Evolutionary conservation across 2,329 filamentous ascomycete genomes (phyloP), one percentile per base, ranked within the genome.

Genomic region (Diaporthe sp.): DNA sequence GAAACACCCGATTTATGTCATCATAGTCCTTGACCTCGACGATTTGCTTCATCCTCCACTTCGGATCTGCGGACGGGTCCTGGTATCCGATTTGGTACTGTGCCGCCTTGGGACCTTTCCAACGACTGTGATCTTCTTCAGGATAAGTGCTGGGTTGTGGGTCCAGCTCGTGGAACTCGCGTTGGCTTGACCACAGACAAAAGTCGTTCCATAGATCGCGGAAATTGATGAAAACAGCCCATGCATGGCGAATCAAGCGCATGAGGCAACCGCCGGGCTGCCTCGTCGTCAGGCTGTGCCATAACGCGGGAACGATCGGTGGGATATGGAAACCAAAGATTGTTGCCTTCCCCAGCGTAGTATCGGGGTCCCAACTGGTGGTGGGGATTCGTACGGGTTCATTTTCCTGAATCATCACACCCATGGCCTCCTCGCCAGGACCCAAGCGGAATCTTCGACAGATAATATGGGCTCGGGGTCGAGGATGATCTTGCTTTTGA

Each of bases 11-110:
- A 55, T 55, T 17, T 28, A 55, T 25, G n/a, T 55, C 51, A 49
- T 49, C 46, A 15, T 55, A 28, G 4, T 49, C 25, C 6, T 55
- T 28, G 25, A 55, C 51, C 51, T 28, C 51, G 13, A 13, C 3
- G 12, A 55, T 55, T 25, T 55, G 51, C 51, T 55, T 55, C 51
- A 55, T 55, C 51, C n/a, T 55, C 51, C 51, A 55, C 51, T 28
- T 55, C 25, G 25, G 51, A 15, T 28, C 25, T 28, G n/a, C 3
- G n/a, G 25, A 55, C 6, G n/a, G 51, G 51, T 55, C 51, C 51
- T 55, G 46, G 8, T 51, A n/a, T 7, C 19, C 22, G 0, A 55
- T 55, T 17, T 28, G n/a, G 51, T 55, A 28, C 12, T 55, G 51
- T 28, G 51, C 51, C 13, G 51, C 51, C 51, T 55, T 28, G 5